Evolutionary conservation across 192 early-diverging fungal genomes (phyloP).

Genomic region (Coemansia sp.): DNA sequence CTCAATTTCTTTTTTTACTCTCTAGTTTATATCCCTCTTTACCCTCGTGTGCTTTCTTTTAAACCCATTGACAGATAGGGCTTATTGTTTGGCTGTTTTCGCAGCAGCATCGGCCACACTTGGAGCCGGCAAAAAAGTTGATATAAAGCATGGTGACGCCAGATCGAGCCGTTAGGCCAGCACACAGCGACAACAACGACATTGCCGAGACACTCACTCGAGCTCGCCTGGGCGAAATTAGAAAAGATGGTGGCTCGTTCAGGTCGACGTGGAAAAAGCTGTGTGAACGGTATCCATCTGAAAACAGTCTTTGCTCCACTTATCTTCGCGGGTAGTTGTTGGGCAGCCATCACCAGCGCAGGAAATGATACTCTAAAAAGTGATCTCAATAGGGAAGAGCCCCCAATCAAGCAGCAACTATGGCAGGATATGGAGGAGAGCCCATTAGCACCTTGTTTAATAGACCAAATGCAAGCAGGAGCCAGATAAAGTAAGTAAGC

Average conservation of each 20-base stretch:
- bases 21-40: too few species aligned
- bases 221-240: not conserved
- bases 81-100: too few species aligned
- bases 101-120: too few species aligned
- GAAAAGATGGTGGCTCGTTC: not conserved
- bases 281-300: not conserved
- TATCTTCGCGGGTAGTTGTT: not conserved
- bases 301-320: not conserved
- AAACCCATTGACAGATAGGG: too few species aligned
- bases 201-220: not conserved
- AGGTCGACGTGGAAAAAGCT: not conserved
- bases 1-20: too few species aligned
- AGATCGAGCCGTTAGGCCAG: too few species aligned
- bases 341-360: not conserved
- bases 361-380: not conserved
- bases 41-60: too few species aligned
- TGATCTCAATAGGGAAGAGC: not conserved
- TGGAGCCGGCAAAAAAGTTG: too few species aligned
- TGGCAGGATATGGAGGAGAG: not conserved
- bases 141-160: too few species aligned
- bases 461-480: too few species aligned
- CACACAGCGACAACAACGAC: too few species aligned
- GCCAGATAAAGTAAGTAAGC: too few species aligned
- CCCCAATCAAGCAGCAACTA: not conserved
- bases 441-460: not conserved